Evolutionary conservation across 139 green algal genomes (phyloP).

Genomic region (Coelastrella sp.): DNA sequence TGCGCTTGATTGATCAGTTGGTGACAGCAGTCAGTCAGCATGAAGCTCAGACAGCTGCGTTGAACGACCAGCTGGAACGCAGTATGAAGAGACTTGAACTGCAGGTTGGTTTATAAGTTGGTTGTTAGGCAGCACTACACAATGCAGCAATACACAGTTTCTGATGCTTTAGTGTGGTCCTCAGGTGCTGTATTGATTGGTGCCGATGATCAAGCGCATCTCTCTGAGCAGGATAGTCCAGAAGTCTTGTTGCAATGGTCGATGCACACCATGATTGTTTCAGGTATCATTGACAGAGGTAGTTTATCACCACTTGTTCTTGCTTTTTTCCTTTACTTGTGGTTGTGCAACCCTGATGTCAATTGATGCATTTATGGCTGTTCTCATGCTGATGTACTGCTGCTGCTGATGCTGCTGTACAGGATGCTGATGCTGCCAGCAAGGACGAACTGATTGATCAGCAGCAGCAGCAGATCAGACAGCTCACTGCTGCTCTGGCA

Average conservation of each 20-base stretch:
- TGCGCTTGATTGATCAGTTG: neutral
- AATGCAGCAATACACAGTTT: neutral
- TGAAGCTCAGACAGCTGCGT: neutral
- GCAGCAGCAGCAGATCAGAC: slow-evolving; percentile 12
- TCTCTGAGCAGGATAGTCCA: too few relatives aligned
- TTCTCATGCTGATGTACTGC: too few relatives aligned
- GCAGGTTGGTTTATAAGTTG: neutral
- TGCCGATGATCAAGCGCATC: too few relatives aligned
- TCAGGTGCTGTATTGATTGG: too few relatives aligned
- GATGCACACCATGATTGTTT: too few relatives aligned
- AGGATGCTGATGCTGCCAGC: slow-evolving; percentile 33
- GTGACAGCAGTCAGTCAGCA: neutral
- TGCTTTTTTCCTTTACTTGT: too few relatives aligned
- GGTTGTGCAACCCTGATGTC: too few relatives aligned
- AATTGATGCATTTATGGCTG: too few relatives aligned
- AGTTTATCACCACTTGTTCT: too few relatives aligned
- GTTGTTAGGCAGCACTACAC: too few relatives aligned
- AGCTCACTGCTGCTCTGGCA: neutral
- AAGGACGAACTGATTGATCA: slow-evolving; percentile 27
- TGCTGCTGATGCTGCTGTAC: neutral
- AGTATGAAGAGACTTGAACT: slow-evolving; percentile 2
- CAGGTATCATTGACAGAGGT: too few relatives aligned
- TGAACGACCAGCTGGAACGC: neutral
- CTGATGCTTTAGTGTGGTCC: neutral
- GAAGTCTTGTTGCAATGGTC: too few relatives aligned